A percentile compares a stretch with the other conserved stretches of the same genome.
Evolutionary conservation across 1,284 basidiomycete genomes (phyloP).

Genomic region (Malassezia obtusa): DNA sequence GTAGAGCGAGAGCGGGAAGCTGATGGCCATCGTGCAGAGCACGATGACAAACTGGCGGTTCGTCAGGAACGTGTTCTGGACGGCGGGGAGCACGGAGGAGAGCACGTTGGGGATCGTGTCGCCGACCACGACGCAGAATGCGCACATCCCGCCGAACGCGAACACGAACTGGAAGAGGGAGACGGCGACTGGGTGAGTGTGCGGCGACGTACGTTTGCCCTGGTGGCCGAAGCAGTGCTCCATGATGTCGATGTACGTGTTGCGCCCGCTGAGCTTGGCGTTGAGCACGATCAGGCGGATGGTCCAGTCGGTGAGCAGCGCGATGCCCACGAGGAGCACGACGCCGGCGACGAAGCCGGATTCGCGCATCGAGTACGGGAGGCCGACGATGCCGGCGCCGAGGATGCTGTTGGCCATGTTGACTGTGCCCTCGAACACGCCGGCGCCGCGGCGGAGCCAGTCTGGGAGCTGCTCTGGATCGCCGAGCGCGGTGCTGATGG

Average conservation of each 20-base stretch:
- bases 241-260: conserved; percentile 94
- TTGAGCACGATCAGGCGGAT: conserved; percentile 83
- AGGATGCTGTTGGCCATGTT: conserved; percentile 96
- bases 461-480: conserved; percentile 50
- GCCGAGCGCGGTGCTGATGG: conserved; percentile 23
- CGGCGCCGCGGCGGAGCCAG: conserved; percentile 57
- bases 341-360: conserved; percentile 85
- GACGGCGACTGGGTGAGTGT: conserved; percentile 59
- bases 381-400: conserved; percentile 63
- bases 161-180: conserved; percentile 97
- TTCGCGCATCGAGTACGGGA: conserved; percentile 84
- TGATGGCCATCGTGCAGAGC: conserved; percentile 54
- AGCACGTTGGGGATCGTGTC: conserved; percentile 92
- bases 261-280: conserved; percentile 83
- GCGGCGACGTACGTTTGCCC: conserved; percentile 20
- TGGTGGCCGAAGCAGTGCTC: conserved; percentile 75
- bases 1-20: conserved; percentile 88
- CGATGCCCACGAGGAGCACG: conserved; percentile 67
- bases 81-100: conserved; percentile 69
- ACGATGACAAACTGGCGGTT: conserved; percentile 70
- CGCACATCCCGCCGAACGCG: conserved; percentile 74
- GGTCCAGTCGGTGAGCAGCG: conserved; percentile 89
- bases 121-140: conserved; percentile 52
- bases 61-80: conserved; percentile 66
- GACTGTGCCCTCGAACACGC: conserved; percentile 70